phyloP scores from a whole-genome alignment of 129 eudicot genomes.

The Flaveria linearis region DNA sequence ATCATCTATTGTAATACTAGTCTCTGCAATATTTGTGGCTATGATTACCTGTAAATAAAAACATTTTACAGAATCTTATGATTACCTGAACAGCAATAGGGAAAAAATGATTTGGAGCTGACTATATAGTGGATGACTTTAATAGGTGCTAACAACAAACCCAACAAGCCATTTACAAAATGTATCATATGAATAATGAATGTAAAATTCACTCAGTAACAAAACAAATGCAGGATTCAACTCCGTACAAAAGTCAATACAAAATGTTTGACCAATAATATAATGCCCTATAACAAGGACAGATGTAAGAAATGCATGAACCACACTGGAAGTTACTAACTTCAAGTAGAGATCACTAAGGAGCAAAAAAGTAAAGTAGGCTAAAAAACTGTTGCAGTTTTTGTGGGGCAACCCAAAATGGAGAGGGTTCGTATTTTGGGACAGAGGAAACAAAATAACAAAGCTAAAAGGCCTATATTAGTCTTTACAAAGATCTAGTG shows the following conservation, averaged over 20 bases:
- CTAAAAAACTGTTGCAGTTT: no score
- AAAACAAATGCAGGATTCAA: neutral
- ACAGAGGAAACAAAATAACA: no score
- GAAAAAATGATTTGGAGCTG: neutral
- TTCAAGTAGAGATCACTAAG: neutral
- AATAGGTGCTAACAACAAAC: neutral
- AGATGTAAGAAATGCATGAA: neutral
- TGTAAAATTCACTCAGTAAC: neutral
- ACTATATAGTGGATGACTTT: neutral
- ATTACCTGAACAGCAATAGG: conserved; percentile 1
- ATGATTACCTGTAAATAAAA: conserved; percentile 67
- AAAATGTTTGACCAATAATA: neutral
- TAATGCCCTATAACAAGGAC: no score
- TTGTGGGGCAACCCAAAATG: no score
- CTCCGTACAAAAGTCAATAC: neutral
- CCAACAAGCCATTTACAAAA: neutral
- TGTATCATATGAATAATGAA: neutral
- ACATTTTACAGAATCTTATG: conserved; percentile 10
- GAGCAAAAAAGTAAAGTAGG: neutral
- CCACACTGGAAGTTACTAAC: neutral
- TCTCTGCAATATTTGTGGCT: conserved; percentile 98
- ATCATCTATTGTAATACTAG: conserved; percentile 97
- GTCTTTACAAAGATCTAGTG: no score
- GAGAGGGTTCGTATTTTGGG: no score
- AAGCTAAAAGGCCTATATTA: no score